These are phyloP conservation scores for Nicotiana tabacum DNA, from an alignment of 257 asterid species.

Conservation along the genomic window DNA sequence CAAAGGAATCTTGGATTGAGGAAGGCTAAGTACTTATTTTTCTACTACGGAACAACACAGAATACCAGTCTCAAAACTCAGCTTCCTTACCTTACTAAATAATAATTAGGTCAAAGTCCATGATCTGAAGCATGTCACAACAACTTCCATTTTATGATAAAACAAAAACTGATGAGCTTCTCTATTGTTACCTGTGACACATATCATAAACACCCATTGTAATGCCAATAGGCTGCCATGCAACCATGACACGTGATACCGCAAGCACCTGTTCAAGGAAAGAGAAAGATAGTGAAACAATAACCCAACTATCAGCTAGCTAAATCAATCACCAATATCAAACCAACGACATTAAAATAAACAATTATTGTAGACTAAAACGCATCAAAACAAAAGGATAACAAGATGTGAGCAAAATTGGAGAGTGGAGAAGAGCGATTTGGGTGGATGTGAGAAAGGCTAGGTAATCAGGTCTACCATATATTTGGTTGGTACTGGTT, in stretches of 20 bases:
- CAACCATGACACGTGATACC: conserved; percentile 90
- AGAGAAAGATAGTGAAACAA: background rate
- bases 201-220: conserved; percentile 96
- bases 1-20: background rate
- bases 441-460: background rate
- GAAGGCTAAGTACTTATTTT: background rate
- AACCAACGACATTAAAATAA: background rate
- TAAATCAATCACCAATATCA: background rate
- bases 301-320: background rate
- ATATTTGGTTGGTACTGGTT: background rate
- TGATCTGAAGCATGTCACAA: background rate
- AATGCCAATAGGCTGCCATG: conserved; percentile 94
- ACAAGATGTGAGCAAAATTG: background rate
- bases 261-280: conserved; percentile 74
- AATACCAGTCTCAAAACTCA: background rate
- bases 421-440: background rate
- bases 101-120: background rate
- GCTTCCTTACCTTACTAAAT: background rate
- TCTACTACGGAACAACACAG: background rate
- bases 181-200: conserved; percentile 72
- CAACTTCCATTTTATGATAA: background rate
- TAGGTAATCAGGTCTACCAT: background rate
- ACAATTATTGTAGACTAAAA: background rate
- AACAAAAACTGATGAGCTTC: background rate
- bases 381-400: background rate